Percentiles rank a stretch among this genome's conserved stretches.
These are phyloP conservation scores for Wickerhamomyces sp. DNA, from an alignment of 1,139 yeast genomes.

Conservation along the genomic window DNA sequence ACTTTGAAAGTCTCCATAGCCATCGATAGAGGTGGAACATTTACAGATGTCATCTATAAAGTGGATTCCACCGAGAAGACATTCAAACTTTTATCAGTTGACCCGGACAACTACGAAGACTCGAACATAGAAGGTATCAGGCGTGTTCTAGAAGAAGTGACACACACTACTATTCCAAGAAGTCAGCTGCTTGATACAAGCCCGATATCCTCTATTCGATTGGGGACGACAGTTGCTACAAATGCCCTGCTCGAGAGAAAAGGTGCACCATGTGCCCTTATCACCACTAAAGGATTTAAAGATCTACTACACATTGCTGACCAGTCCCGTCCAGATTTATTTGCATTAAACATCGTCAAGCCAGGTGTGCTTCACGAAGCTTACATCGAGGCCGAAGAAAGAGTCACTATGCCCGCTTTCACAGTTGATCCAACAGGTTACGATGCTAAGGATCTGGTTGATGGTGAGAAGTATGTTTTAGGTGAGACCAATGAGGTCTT, in stretches of 20 bases:
- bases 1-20: constrained; percentile 28
- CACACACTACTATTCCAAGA: constrained; percentile 46
- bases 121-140: constrained; percentile 92
- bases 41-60: constrained; percentile 67
- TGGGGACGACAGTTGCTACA: constrained; percentile 85
- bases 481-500: constrained; percentile 55
- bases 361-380: constrained; percentile 54
- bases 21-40: constrained; percentile 77
- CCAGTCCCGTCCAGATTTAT: constrained; percentile 64
- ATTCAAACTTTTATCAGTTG: constrained; percentile 73
- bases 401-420: constrained; percentile 29
- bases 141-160: constrained; percentile 58
- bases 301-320: constrained; percentile 64
- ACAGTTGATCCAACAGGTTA: constrained; percentile 22
- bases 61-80: constrained; percentile 38
- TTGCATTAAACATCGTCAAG: constrained; percentile 45
- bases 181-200: constrained; percentile 40
- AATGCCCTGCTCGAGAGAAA: constrained; percentile 64
- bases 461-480: constrained; percentile 11
- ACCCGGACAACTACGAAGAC: constrained; percentile 78
- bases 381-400: constrained; percentile 64
- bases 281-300: constrained; percentile 60
- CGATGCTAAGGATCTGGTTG: constrained; percentile 14
- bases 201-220: constrained; percentile 50
- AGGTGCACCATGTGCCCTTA: constrained; percentile 58